Percentiles rank a stretch among this genome's conserved stretches.
Conservation (phyloP, 2,329 filamentous ascomycete species). For the Zymoseptoria brevis region DNA sequence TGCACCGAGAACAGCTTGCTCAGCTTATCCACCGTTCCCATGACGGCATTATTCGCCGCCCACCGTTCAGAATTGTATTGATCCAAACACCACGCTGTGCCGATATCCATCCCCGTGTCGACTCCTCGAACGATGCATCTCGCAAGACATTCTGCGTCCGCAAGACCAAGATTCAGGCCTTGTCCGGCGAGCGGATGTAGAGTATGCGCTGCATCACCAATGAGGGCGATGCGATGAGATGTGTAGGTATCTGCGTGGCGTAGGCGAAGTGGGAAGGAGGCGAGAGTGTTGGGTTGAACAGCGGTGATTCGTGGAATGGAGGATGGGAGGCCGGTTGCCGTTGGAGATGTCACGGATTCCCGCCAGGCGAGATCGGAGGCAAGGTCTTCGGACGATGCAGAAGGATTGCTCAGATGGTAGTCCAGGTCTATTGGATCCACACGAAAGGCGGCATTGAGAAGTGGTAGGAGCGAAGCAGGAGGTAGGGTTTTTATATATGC, state of each 20-base stretch:
- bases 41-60: conserved; percentile 66
- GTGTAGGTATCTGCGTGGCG: conserved; percentile 92
- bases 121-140: conserved; percentile 69
- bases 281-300: conserved; percentile 71
- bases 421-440: conserved; percentile 69
- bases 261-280: conserved; percentile 84
- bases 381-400: conserved; percentile 27
- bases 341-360: conserved; percentile 56
- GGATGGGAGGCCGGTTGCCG: conserved; percentile 30
- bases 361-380: conserved; percentile 80
- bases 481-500: conserved; percentile 69
- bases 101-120: conserved; percentile 78
- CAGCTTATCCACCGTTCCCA: conserved; percentile 79
- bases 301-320: conserved; percentile 51
- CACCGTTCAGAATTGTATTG: conserved; percentile 75
- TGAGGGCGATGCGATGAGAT: conserved; percentile 78
- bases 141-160: conserved; percentile 73
- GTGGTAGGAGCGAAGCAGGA: conserved; percentile 65
- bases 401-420: conserved; percentile 63
- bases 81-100: conserved; percentile 69
- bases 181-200: conserved; percentile 92
- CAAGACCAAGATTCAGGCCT: conserved; percentile 87
- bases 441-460: conserved; percentile 91
- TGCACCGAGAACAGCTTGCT: conserved; percentile 85
- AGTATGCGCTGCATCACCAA: conserved; percentile 92